phyloP scores from a whole-genome alignment of 108 stramenopile genomes.

The Cyclotella baltica region DNA sequence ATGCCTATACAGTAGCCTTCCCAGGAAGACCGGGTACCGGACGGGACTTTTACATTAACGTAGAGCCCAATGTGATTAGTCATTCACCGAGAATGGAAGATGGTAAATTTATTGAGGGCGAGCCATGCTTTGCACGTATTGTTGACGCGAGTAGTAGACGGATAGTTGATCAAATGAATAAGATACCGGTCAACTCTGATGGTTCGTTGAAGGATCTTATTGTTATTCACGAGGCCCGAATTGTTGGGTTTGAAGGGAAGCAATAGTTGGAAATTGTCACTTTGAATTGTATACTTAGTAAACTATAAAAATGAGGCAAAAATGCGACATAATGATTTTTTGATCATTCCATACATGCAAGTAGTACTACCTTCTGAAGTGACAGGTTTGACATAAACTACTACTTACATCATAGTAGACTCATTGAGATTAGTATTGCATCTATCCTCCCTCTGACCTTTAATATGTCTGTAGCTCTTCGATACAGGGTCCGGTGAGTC shows the following conservation, averaged over 20 bases:
- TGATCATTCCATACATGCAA: no score
- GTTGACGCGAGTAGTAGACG: constrained; percentile 47
- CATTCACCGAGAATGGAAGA: constrained; percentile 71
- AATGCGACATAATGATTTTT: no score
- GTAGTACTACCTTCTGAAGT: no score
- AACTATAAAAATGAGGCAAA: no score
- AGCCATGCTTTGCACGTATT: constrained; percentile 89
- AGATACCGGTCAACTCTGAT: neutral
- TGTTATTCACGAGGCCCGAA: constrained; percentile 16
- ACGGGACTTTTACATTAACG: constrained; percentile 89
- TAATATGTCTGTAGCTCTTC: no score
- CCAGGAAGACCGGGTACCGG: constrained; percentile 69
- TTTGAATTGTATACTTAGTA: no score
- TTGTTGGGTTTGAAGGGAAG: constrained; percentile 10
- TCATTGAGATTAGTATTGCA: no score
- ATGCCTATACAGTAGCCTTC: constrained; percentile 80
- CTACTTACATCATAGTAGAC: no score
- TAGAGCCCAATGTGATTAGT: constrained; percentile 67
- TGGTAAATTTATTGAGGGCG: constrained; percentile 81
- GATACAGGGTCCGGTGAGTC: no score
- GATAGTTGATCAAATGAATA: constrained; percentile 57
- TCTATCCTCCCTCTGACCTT: no score
- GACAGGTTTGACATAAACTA: no score
- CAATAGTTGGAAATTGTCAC: neutral
- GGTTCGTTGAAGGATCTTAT: constrained; percentile 18